Percentiles rank a stretch among this genome's conserved stretches.
Evolutionary conservation across 495 filamentous ascomycete species (phyloP).

Genomic region (Hyaloscypha variabilis): DNA sequence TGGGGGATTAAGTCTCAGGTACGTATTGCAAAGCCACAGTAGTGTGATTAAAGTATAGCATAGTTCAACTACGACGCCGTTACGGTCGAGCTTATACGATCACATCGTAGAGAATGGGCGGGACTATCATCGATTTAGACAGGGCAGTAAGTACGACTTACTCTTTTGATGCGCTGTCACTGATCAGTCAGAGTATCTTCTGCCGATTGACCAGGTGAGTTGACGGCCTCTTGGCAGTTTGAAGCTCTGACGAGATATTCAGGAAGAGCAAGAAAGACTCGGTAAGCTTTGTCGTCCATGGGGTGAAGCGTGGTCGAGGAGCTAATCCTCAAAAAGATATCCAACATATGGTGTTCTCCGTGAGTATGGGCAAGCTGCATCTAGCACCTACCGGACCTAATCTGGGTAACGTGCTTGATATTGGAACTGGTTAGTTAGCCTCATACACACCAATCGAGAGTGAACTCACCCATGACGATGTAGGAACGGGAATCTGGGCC

Average conservation of each 20-base stretch:
- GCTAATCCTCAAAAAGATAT: conserved; percentile 37
- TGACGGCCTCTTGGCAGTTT: neutral
- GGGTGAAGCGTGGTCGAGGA: neutral
- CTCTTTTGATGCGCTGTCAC: neutral
- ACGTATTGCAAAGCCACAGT: no score
- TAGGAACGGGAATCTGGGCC: conserved; percentile 48
- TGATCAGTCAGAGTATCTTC: conserved; percentile 35
- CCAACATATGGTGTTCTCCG: conserved; percentile 41
- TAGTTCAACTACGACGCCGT: neutral
- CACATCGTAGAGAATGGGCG: conserved; percentile 36
- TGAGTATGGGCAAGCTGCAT: neutral
- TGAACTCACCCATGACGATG: neutral
- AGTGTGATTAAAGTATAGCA: no score
- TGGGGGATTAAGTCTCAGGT: no score
- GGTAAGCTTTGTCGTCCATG: neutral
- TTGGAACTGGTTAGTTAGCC: conserved; percentile 20
- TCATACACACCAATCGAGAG: neutral
- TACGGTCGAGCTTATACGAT: conserved; percentile 26
- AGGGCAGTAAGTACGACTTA: conserved; percentile 35
- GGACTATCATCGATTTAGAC: conserved; percentile 40
- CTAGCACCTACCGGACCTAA: conserved; percentile 10
- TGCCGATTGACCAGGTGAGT: conserved; percentile 39
- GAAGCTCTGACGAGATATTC: no score
- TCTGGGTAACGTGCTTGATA: conserved; percentile 21
- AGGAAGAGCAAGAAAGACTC: conserved; percentile 23